Conservation (phyloP, 2,329 filamentous ascomycete species). For the Colletotrichum gloeosporioides region DNA sequence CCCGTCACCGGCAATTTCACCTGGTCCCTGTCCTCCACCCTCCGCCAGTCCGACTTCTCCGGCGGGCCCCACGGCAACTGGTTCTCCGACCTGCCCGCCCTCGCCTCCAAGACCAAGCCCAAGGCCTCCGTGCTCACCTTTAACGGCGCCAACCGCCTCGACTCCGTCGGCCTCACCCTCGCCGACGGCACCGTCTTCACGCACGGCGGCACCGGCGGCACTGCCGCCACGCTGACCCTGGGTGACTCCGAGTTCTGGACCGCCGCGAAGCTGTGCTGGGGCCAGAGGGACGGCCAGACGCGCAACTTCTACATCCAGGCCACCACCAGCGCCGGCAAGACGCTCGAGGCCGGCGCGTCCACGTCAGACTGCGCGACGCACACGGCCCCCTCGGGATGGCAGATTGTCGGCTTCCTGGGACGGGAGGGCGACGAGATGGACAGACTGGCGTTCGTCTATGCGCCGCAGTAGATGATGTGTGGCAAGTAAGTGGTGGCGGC, state of each 20-base stretch:
- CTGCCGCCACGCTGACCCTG: constrained; percentile 46
- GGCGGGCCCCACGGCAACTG: constrained; percentile 56
- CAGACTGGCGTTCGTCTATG: constrained; percentile 55
- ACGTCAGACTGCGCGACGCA: constrained; percentile 53
- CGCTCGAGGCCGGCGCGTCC: constrained; percentile 46
- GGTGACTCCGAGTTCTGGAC: constrained; percentile 53
- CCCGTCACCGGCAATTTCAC: constrained; percentile 63
- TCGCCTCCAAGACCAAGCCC: constrained; percentile 36
- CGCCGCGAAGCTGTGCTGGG: constrained; percentile 55
- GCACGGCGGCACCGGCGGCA: constrained; percentile 61
- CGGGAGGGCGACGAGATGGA: constrained; percentile 61
- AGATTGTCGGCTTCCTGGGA: constrained; percentile 59
- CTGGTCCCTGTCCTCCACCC: constrained; percentile 40
- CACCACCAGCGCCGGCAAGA: constrained; percentile 55
- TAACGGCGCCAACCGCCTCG: constrained; percentile 53
- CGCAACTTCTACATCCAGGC: constrained; percentile 61
- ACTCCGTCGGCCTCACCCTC: constrained; percentile 54
- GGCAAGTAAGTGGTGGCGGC: not conserved
- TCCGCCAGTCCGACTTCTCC: constrained; percentile 50
- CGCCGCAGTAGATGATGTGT: constrained; percentile 21
- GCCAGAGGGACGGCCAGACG: constrained; percentile 47
- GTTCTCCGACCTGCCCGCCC: constrained; percentile 58
- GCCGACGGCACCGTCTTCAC: constrained; percentile 51
- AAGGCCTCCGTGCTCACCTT: constrained; percentile 47
- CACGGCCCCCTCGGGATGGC: constrained; percentile 52